Percentiles rank a stretch among this genome's conserved stretches.
Evolutionary conservation across 176 grass and related monocot genomes (phyloP).

Genomic region (Phyllostachys edulis): DNA sequence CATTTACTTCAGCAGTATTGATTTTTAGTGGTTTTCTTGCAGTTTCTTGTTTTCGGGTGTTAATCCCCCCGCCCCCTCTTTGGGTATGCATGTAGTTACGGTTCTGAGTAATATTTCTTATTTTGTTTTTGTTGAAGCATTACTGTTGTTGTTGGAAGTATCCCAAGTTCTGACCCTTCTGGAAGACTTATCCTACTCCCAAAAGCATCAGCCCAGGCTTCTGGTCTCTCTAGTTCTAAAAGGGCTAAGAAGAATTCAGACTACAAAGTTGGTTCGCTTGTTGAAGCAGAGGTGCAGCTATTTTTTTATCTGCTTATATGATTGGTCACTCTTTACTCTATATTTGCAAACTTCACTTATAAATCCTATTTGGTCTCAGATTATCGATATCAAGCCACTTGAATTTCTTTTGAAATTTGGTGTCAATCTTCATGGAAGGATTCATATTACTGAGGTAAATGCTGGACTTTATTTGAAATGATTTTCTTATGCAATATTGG

Average conservation of each 20-base stretch:
- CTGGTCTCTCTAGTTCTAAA: constrained; percentile 52
- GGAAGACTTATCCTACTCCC: constrained; percentile 81
- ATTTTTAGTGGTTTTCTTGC: background rate
- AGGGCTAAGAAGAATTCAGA: constrained; percentile 62
- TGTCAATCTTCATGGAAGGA: constrained; percentile 63
- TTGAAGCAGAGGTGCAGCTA: constrained; percentile 70
- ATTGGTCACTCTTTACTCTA: constrained; percentile 8
- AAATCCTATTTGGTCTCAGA: constrained; percentile 35
- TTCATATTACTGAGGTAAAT: constrained; percentile 93
- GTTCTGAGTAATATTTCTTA: background rate
- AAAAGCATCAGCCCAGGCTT: constrained; percentile 50
- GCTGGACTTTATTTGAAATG: constrained; percentile 17
- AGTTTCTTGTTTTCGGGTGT: background rate
- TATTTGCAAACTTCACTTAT: constrained; percentile 22
- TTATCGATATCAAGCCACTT: constrained; percentile 86
- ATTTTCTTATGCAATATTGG: constrained; percentile 31
- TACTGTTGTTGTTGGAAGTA: constrained; percentile 64
- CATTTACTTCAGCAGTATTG: background rate
- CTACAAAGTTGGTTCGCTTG: constrained; percentile 71
- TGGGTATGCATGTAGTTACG: background rate
- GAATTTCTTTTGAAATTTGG: constrained; percentile 76
- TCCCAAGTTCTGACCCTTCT: constrained; percentile 51
- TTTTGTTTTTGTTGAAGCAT: constrained; percentile 52
- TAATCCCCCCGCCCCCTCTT: too few relatives aligned
- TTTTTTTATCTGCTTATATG: constrained; percentile 16